Evolutionary conservation across 768 basidiomycete genomes (phyloP).

Genomic region (Amanita brunnescens): DNA sequence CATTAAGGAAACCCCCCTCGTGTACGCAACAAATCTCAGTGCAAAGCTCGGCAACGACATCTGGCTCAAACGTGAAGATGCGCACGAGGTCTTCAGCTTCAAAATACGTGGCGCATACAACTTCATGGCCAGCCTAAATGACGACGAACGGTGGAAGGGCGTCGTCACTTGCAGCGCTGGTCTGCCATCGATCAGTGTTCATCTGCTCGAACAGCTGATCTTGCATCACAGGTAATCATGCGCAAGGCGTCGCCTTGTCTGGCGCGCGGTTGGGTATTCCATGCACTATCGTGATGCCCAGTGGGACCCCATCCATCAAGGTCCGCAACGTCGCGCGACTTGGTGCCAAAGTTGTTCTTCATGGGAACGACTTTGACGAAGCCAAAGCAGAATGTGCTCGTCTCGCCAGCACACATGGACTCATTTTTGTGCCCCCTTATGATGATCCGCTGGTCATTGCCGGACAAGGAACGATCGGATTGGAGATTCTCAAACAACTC

Average conservation of each 20-base stretch:
- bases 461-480: conserved; percentile 90
- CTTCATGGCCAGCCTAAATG: conserved; percentile 84
- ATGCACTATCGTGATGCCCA: conserved; percentile 99
- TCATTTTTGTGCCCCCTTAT: conserved; percentile 92
- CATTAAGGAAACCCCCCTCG: conserved; percentile 83
- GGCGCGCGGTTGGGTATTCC: conserved; percentile 80
- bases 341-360: conserved; percentile 89
- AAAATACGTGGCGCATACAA: conserved; percentile 99
- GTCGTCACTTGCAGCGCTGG: conserved; percentile 98
- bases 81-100: conserved; percentile 98
- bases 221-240: conserved; percentile 76
- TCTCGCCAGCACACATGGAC: conserved; percentile 63
- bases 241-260: conserved; percentile 97
- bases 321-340: conserved; percentile 91
- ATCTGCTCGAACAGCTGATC: conserved; percentile 16
- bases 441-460: conserved; percentile 97
- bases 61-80: conserved; percentile 94
- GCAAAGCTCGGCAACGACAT: conserved; percentile 85
- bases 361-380: conserved; percentile 91
- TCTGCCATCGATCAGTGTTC: conserved; percentile 51
- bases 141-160: conserved; percentile 94
- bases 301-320: conserved; percentile 93
- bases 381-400: conserved; percentile 92
- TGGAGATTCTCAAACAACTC: conserved; percentile 91
- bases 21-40: conserved; percentile 80